Conservation (phyloP, 306 rosid genomes). For the Dryas alaskensis region DNA sequence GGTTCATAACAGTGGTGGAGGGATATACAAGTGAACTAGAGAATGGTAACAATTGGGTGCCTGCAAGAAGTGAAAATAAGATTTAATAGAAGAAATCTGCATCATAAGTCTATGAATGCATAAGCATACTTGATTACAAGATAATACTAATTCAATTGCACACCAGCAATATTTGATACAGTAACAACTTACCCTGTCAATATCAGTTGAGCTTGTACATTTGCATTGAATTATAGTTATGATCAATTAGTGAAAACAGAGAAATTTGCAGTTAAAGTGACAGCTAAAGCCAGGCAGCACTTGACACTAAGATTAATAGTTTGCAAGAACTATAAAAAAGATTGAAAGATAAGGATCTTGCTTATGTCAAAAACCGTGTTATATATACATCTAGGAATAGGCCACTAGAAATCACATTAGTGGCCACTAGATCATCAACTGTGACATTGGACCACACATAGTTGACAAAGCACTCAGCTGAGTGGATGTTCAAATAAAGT, state of each 20-base stretch:
- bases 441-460: constrained; percentile 14
- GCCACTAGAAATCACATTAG: neutral
- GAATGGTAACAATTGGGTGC: constrained; percentile 63
- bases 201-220: neutral
- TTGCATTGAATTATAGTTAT: too few relatives aligned
- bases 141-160: neutral
- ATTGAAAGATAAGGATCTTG: neutral
- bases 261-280: neutral
- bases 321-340: neutral
- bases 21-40: constrained; percentile 60
- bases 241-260: neutral
- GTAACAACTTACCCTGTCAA: neutral
- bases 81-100: neutral
- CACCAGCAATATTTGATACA: neutral
- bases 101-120: too few relatives aligned
- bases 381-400: neutral
- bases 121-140: too few relatives aligned
- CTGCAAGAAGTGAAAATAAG: constrained; percentile 35
- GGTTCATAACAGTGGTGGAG: constrained; percentile 45
- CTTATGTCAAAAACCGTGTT: neutral
- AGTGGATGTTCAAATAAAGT: neutral
- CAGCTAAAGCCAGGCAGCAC: neutral
- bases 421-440: constrained; percentile 20
- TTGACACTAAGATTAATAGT: neutral
- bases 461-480: constrained; percentile 18